Evolutionary conservation across 208 protist species (phyloP).

Genomic region (Trypanosoma melophagium): DNA sequence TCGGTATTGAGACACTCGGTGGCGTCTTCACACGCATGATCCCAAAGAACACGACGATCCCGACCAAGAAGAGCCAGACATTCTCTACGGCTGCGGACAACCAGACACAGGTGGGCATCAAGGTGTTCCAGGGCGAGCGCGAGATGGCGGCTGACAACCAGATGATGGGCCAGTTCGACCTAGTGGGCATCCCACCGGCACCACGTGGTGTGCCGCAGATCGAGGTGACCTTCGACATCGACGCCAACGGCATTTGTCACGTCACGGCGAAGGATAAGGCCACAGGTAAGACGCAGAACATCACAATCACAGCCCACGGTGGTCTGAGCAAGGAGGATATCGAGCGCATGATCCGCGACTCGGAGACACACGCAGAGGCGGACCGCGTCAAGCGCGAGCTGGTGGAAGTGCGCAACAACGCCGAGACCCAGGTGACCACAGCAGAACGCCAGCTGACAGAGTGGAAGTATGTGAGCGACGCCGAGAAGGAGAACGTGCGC

Average conservation of each 20-base stretch:
- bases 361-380: slow-evolving; percentile 74
- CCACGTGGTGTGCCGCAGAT: slow-evolving; percentile 96
- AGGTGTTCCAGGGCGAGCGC: slow-evolving; percentile 95
- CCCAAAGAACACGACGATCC: slow-evolving; percentile 84
- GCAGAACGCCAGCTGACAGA: slow-evolving; percentile 79
- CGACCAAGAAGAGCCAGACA: slow-evolving; percentile 85
- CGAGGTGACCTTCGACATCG: slow-evolving; percentile 98
- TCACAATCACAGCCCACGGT: slow-evolving; percentile 93
- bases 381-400: slow-evolving; percentile 77
- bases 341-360: slow-evolving; percentile 86
- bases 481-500: slow-evolving; percentile 69
- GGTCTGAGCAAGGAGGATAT: slow-evolving; percentile 83
- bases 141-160: slow-evolving; percentile 91
- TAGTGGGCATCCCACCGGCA: slow-evolving; percentile 75
- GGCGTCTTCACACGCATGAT: slow-evolving; percentile 95
- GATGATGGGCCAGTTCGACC: slow-evolving; percentile 93
- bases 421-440: slow-evolving; percentile 61
- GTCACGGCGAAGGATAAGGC: slow-evolving; percentile 97
- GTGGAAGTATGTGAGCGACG: slow-evolving; percentile 84
- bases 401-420: slow-evolving; percentile 84
- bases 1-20: slow-evolving; percentile 92
- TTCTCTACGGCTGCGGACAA: slow-evolving; percentile 90
- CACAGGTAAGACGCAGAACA: slow-evolving; percentile 93
- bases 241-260: slow-evolving; percentile 98
- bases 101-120: slow-evolving; percentile 88